These are phyloP conservation scores for Colletotrichum sublineola DNA, from an alignment of 2,329 filamentous ascomycete species.

Conservation along the genomic window DNA sequence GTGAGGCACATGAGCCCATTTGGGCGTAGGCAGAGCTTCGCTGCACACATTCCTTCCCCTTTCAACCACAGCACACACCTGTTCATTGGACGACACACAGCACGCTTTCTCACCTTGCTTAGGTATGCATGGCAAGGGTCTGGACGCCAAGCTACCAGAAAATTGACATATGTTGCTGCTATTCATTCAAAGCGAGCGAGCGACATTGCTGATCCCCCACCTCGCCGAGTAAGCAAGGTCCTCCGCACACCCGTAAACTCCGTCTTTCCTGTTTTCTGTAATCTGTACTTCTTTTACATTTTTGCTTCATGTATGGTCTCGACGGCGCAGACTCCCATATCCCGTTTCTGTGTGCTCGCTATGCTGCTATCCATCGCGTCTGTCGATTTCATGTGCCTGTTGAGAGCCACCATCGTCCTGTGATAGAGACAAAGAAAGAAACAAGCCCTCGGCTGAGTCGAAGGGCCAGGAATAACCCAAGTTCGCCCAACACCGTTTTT, in stretches of 20 bases:
- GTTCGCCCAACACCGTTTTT: conserved; percentile 28
- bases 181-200: conserved; percentile 37
- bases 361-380: conserved; percentile 24
- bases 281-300: conserved; percentile 10
- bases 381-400: conserved; percentile 28
- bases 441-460: conserved; percentile 8
- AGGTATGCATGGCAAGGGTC: neutral
- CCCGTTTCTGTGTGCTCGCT: conserved; percentile 22
- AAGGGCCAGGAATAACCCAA: conserved; percentile 5
- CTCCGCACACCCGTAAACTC: conserved; percentile 26
- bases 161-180: conserved; percentile 35
- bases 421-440: conserved; percentile 5
- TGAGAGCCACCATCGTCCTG: conserved; percentile 36
- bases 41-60: conserved; percentile 24
- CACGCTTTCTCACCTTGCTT: neutral
- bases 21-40: neutral
- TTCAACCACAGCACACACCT: conserved; percentile 16
- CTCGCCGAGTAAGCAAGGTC: conserved; percentile 36
- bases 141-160: conserved; percentile 12
- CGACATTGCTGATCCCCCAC: conserved; percentile 35
- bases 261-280: conserved; percentile 25
- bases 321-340: conserved; percentile 1
- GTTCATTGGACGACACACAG: conserved; percentile 19
- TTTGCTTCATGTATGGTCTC: neutral
- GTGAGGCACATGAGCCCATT: neutral